Conservation (phyloP, 1,284 basidiomycete genomes). For the Apiotrichum montevideense region DNA sequence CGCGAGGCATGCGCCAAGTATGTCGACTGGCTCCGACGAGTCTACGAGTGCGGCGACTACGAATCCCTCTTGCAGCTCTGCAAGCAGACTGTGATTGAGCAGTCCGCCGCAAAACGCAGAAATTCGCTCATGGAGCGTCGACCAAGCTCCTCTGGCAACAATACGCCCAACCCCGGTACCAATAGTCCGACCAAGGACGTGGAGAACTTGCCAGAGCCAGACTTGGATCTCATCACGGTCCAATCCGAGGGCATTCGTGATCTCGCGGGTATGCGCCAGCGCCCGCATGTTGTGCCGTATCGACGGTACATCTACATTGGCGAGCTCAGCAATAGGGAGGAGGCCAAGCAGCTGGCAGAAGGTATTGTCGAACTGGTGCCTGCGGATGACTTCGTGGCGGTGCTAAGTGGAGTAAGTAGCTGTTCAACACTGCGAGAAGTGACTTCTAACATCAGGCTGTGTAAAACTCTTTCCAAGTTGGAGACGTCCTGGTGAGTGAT, state of each 20-base stretch:
- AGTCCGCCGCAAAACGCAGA: not conserved
- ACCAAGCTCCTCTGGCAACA: not conserved
- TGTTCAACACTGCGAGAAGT: not conserved
- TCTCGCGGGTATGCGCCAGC: slow-evolving; percentile 22
- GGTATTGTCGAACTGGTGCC: slow-evolving; percentile 23
- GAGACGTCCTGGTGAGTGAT: too few species aligned
- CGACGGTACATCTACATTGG: slow-evolving; percentile 33
- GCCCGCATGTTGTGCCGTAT: slow-evolving; percentile 29
- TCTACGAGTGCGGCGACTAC: slow-evolving; percentile 14
- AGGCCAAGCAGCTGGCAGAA: slow-evolving; percentile 2
- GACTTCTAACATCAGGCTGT: not conserved
- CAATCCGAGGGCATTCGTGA: slow-evolving; percentile 25
- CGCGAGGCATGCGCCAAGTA: slow-evolving; percentile 18
- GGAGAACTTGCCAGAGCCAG: not conserved
- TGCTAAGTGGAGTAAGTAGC: slow-evolving; percentile 20
- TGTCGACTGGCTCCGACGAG: slow-evolving; percentile 24
- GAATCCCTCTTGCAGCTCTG: slow-evolving; percentile 19
- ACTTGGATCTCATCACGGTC: slow-evolving; percentile 11
- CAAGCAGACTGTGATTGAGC: not conserved
- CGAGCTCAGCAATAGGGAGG: slow-evolving; percentile 7
- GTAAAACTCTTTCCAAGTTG: too few species aligned
- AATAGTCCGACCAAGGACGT: not conserved
- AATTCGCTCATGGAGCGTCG: too few species aligned
- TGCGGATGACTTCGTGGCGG: slow-evolving; percentile 27
- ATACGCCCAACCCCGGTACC: not conserved